Evolutionary conservation across 2,329 filamentous ascomycete species (phyloP), one percentile per base, ranked within the genome.

Genomic region (Fusarium verticillioides): DNA sequence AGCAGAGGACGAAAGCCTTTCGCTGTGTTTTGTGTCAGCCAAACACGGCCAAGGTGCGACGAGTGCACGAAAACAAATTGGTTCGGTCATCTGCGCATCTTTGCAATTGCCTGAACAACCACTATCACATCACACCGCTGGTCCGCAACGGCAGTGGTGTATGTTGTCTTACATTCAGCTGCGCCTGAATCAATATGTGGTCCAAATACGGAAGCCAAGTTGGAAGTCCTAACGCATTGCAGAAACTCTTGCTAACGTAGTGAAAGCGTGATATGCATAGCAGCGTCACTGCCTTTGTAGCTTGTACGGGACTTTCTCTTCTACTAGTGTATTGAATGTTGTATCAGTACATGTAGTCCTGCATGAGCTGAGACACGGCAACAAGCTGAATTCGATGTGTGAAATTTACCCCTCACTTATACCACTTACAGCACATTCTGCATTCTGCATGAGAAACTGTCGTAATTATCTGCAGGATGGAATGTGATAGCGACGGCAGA

Each of bases 321-420:
- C 9, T 21, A 0, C 5, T n/a, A 4, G 13, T 9, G 2, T 4
- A n/a, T 18, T 12, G 2, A 7, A n/a, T 3, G 0, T 21, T 28
- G 50, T 53, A 39, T 7, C 13, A 28, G 18, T 53, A 53, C 50
- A 9, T 53, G 34, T 0, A 7, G 23, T 28, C 10, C 34, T 39
- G 50, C 23, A 28, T 7, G 23, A 9, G 5, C 34, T 53, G 50
- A 53, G 50, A 53, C 34, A 53, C 4, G 9, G 50, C 3, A n/a
- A 7, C 34, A 11, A 53, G 19, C 34, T 53, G 34, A 7, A 53
- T 39, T 39, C 23, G 34, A 39, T 28, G 50, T 53, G 50, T 53
- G 34, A 53, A 9, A 28, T 39, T 53, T 53, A 53, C 50, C 50
- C 50, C 50, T 53, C 50, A 53, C 50, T 53, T 53, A 53, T 53